Conservation (phyloP, 768 basidiomycete species). For the Amanita subjunquillea region DNA sequence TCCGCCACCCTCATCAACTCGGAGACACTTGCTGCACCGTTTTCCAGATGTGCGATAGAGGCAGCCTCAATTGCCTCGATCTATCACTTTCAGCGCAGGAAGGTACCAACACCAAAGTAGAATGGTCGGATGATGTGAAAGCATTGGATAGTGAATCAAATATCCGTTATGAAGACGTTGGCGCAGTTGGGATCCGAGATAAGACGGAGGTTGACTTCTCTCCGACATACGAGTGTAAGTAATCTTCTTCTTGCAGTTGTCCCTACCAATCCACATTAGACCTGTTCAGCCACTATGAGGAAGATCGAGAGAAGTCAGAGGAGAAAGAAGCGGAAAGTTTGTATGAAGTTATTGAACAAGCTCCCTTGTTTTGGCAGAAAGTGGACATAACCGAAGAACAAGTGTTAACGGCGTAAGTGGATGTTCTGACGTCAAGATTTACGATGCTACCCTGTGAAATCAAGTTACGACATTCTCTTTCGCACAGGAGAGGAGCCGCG, state of each 20-base stretch:
- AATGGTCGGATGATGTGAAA: conserved; percentile 31
- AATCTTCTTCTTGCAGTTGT: background rate
- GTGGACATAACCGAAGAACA: conserved; percentile 36
- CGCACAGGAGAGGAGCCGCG: conserved; percentile 39
- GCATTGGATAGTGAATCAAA: conserved; percentile 20
- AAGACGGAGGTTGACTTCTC: conserved; percentile 38
- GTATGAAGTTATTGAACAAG: conserved; percentile 38
- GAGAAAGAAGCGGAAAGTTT: conserved; percentile 29
- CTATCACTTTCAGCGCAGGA: conserved; percentile 16
- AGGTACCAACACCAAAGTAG: conserved; percentile 11
- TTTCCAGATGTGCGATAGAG: conserved; percentile 37
- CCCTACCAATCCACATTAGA: conserved; percentile 17
- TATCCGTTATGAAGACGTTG: conserved; percentile 23
- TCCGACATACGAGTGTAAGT: conserved; percentile 46
- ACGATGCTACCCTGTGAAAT: background rate
- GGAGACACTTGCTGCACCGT: conserved; percentile 20
- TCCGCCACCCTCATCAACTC: conserved; percentile 19
- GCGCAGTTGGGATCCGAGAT: conserved; percentile 34
- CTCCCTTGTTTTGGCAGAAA: conserved; percentile 50
- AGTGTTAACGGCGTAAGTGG: conserved; percentile 48
- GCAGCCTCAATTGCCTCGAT: conserved; percentile 34
- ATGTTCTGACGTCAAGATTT: background rate
- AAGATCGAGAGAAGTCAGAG: conserved; percentile 15
- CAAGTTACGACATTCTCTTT: conserved; percentile 56
- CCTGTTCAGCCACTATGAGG: conserved; percentile 23